Evolutionary conservation across 1,284 basidiomycete genomes (phyloP).

Genomic region (Ganoderma sp.): DNA sequence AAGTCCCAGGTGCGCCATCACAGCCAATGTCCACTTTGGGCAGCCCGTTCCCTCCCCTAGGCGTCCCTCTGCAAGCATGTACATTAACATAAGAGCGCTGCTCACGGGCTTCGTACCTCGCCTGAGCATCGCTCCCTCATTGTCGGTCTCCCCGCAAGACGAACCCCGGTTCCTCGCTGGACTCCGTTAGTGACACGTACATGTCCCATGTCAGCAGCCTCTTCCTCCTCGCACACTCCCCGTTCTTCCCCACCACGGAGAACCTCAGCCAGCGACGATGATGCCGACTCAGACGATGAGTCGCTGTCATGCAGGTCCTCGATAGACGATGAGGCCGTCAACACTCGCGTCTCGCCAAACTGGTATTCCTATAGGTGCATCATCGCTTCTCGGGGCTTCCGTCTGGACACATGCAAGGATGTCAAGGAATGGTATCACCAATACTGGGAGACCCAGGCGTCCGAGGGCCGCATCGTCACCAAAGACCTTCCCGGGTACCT

Average conservation of each 20-base stretch:
- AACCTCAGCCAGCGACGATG: slow-evolving; percentile 21
- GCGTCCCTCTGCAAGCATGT: slow-evolving; percentile 12
- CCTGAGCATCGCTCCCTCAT: not conserved
- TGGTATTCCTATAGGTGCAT: slow-evolving; percentile 63
- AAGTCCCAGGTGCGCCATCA: slow-evolving; percentile 6
- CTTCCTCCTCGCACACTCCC: slow-evolving; percentile 17
- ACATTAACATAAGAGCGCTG: slow-evolving; percentile 19
- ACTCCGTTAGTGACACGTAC: slow-evolving; percentile 6
- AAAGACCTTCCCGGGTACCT: slow-evolving; percentile 44
- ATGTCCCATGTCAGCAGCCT: slow-evolving; percentile 24
- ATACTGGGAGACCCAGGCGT: slow-evolving; percentile 39
- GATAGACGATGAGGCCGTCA: slow-evolving; percentile 66
- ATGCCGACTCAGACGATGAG: slow-evolving; percentile 41
- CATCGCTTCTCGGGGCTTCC: slow-evolving; percentile 58
- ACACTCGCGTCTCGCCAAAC: slow-evolving; percentile 60
- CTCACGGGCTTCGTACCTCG: slow-evolving; percentile 1
- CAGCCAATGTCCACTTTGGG: slow-evolving; percentile 22
- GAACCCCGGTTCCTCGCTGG: not conserved
- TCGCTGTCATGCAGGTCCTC: slow-evolving; percentile 49
- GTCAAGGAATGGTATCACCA: slow-evolving; percentile 61
- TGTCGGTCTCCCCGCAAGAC: not conserved
- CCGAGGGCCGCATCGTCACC: slow-evolving; percentile 34
- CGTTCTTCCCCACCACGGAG: slow-evolving; percentile 16
- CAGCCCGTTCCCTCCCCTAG: slow-evolving; percentile 21
- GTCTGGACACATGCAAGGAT: slow-evolving; percentile 69